Base-by-base conservation (phyloP, 1,284 basidiomycete genomes). In the Ganoderma lingzhi region DNA sequence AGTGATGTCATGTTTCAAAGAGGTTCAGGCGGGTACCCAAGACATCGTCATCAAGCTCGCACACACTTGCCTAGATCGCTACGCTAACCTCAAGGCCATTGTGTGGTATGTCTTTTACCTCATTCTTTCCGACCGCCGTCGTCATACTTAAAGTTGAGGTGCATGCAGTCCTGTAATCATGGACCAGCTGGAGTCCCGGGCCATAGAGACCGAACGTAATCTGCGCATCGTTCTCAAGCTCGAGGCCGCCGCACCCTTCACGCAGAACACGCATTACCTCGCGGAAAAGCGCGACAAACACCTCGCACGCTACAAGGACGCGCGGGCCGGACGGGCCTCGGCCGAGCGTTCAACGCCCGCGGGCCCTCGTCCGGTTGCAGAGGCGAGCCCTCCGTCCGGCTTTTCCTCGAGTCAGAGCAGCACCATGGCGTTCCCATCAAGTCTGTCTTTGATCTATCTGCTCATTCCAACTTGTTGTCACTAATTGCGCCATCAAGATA, bases 191-290 rank as follows among this genome's bases (percentile, higher is more conserved):
- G 48, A 53, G 23, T 8, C 12, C 48, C 23, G 48, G 14, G 48
- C 48, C 10, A 28, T 53, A 28, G 48, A 53, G 23, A 1, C 64
- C 76, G 3, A 63, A 60, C 2, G 6, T 30, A 12, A 74, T 5
- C 35, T 81, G 37, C 67, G 62, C 12, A 73, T 65, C 30, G 74
- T 75, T 3, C 62, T 83, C 9, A 67, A 60, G 12, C 65, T 78
- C 5, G 83, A 84, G 69, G 70, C 42, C 4, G 53, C 58, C 12
- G 28, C 59, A 9, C 82, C 78, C 0, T 82, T 76, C 60, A 80
- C 82, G 12, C 78, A 81, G 70, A 84, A 83, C 45, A 28, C 62
- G 32, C 73, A 74, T 37, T 82, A 83, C 68, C 75, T 73, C 30
- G 66, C 63, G 4, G 64, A 66, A 15, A 67, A 64, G 42, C 70